Percentiles rank a stretch among this genome's conserved stretches.
Evolutionary conservation across 2,329 filamentous ascomycete species (phyloP).

Genomic region (Arthroderma uncinatum): DNA sequence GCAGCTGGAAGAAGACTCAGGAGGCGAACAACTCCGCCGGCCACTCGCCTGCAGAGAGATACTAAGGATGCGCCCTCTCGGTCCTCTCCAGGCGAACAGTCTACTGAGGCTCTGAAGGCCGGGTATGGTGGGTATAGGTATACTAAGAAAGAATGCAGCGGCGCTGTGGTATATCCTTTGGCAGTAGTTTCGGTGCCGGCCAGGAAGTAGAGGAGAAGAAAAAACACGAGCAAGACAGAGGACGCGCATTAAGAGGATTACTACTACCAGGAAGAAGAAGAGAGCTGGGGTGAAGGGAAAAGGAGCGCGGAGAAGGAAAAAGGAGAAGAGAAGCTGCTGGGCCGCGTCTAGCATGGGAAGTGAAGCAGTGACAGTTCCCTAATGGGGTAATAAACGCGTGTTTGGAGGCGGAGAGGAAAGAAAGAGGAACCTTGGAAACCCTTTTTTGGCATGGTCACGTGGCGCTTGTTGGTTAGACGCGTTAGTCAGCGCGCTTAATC

Average conservation of each 20-base stretch:
- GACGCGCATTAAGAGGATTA: slow-evolving; percentile 1
- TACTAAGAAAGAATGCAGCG: background rate
- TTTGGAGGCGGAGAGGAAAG: background rate
- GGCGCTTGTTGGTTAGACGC: background rate
- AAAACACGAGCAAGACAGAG: background rate
- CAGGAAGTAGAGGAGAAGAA: background rate
- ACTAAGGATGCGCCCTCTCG: background rate
- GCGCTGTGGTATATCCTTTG: background rate
- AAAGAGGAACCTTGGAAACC: background rate
- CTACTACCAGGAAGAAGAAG: slow-evolving; percentile 1
- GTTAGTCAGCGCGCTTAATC: background rate
- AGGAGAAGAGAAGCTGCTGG: background rate
- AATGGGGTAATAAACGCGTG: slow-evolving; percentile 5
- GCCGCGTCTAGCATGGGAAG: slow-evolving; percentile 6
- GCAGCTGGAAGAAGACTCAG: too few species aligned
- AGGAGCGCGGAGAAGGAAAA: slow-evolving; percentile 1
- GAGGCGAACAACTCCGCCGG: background rate
- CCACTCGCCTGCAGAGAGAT: background rate
- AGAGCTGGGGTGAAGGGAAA: background rate
- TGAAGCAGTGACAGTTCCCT: slow-evolving; percentile 8
- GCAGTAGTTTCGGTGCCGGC: background rate
- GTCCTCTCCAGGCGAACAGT: background rate
- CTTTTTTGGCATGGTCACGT: background rate
- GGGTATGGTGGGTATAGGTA: background rate
- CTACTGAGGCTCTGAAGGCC: background rate